Percentiles rank a stretch among this genome's conserved stretches.
These are phyloP conservation scores for Cercospora sojina DNA, from an alignment of 2,329 filamentous ascomycete genomes.

Conservation along the genomic window DNA sequence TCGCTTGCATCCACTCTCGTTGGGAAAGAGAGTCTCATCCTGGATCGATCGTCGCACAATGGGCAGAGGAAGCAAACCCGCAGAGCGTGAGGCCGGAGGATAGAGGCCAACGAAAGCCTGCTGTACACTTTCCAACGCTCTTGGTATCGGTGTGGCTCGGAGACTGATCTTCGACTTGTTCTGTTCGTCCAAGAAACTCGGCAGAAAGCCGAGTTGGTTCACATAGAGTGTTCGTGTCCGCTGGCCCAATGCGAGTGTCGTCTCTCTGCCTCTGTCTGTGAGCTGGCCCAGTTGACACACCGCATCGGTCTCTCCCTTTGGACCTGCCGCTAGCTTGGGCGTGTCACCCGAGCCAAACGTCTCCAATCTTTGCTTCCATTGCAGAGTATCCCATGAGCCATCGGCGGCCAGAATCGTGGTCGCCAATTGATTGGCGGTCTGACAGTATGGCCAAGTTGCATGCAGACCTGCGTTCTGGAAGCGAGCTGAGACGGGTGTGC, in stretches of 20 bases:
- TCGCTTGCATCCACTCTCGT: slow-evolving; percentile 50
- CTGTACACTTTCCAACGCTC: slow-evolving; percentile 52
- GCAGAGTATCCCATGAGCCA: slow-evolving; percentile 58
- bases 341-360: slow-evolving; percentile 64
- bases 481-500: slow-evolving; percentile 81
- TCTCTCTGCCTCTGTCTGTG: slow-evolving; percentile 51
- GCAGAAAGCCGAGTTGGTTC: slow-evolving; percentile 52
- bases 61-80: slow-evolving; percentile 45
- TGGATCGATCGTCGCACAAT: slow-evolving; percentile 47
- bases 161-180: slow-evolving; percentile 45
- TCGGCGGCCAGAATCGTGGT: slow-evolving; percentile 58
- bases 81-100: slow-evolving; percentile 44
- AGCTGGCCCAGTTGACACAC: slow-evolving; percentile 68
- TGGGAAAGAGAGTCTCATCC: slow-evolving; percentile 53
- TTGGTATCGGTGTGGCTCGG: slow-evolving; percentile 50
- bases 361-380: slow-evolving; percentile 73
- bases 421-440: slow-evolving; percentile 68
- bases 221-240: slow-evolving; percentile 52
- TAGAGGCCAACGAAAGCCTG: slow-evolving; percentile 53
- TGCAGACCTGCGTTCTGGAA: slow-evolving; percentile 64
- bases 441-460: slow-evolving; percentile 85
- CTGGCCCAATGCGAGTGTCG: slow-evolving; percentile 50
- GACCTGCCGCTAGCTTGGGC: slow-evolving; percentile 68
- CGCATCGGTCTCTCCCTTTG: slow-evolving; percentile 68
- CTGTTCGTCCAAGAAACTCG: slow-evolving; percentile 41